phyloP scores from a whole-genome alignment of 257 asterid species.

The Lycium barbarum region DNA sequence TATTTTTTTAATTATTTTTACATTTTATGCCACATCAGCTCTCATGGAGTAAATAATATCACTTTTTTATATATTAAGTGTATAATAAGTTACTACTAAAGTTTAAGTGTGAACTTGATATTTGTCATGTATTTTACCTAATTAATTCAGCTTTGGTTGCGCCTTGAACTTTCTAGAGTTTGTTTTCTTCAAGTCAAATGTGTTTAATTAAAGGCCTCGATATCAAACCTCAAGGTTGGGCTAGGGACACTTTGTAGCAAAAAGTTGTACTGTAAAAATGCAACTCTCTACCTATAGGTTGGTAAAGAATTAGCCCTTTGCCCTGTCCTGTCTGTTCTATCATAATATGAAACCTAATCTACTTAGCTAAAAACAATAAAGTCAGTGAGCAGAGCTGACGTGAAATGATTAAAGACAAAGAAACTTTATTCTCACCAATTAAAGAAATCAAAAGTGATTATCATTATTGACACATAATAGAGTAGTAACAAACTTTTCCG shows the following conservation, averaged over 20 bases:
- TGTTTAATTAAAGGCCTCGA: background rate
- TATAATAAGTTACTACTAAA: too few relatives aligned
- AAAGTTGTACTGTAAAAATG: background rate
- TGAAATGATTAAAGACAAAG: slow-evolving; percentile 16
- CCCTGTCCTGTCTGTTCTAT: background rate
- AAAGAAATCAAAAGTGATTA: slow-evolving; percentile 14
- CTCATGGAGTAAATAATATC: too few relatives aligned
- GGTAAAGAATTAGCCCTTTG: background rate
- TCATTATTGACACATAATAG: slow-evolving; percentile 28
- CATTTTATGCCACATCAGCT: too few relatives aligned
- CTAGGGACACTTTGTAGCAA: background rate
- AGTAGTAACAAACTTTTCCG: slow-evolving; percentile 27
- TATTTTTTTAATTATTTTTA: too few relatives aligned
- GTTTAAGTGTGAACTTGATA: too few relatives aligned
- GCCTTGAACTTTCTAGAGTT: slow-evolving; percentile 18
- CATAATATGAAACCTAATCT: slow-evolving; percentile 11
- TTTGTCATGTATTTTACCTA: too few relatives aligned
- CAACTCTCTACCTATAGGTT: background rate
- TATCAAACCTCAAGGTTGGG: background rate
- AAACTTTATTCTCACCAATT: slow-evolving; percentile 21
- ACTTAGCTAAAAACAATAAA: background rate
- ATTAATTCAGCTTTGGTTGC: background rate
- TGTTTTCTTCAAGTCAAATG: slow-evolving; percentile 11
- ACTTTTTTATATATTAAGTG: too few relatives aligned
- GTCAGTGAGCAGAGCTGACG: background rate